These are phyloP conservation scores for Phylloporus sp. DNA, from an alignment of 768 basidiomycete species.

Conservation along the genomic window DNA sequence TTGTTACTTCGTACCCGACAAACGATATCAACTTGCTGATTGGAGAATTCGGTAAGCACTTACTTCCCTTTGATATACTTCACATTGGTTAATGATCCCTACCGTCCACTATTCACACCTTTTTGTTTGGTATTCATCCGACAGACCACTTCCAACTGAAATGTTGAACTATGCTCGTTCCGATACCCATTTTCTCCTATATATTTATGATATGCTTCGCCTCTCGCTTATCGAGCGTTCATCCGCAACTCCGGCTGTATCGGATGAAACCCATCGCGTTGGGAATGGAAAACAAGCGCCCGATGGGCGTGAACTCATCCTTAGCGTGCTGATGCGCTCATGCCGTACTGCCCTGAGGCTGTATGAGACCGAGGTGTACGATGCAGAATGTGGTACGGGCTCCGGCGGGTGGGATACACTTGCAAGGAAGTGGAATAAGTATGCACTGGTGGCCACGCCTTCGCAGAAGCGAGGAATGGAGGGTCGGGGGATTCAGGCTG, in stretches of 20 bases:
- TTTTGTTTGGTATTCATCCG: background rate
- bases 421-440: constrained; percentile 81
- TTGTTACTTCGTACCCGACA: constrained; percentile 88
- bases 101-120: background rate
- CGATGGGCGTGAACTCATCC: constrained; percentile 43
- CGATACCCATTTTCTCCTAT: constrained; percentile 94
- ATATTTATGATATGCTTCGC: constrained; percentile 87
- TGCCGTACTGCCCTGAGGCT: constrained; percentile 71
- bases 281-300: constrained; percentile 4
- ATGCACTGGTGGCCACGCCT: constrained; percentile 31
- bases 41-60: constrained; percentile 82
- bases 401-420: constrained; percentile 74
- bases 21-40: constrained; percentile 94
- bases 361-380: constrained; percentile 69
- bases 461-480: constrained; percentile 32
- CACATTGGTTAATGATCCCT: background rate
- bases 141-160: constrained; percentile 74
- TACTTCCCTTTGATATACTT: background rate
- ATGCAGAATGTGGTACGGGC: constrained; percentile 59
- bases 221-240: constrained; percentile 79
- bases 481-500: constrained; percentile 43
- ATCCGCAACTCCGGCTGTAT: constrained; percentile 28
- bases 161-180: constrained; percentile 93
- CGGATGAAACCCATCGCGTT: constrained; percentile 11
- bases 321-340: constrained; percentile 67